phyloP scores from a whole-genome alignment of 164 flowering plant genomes.

The Kalanchoe fedtschenkoi region DNA sequence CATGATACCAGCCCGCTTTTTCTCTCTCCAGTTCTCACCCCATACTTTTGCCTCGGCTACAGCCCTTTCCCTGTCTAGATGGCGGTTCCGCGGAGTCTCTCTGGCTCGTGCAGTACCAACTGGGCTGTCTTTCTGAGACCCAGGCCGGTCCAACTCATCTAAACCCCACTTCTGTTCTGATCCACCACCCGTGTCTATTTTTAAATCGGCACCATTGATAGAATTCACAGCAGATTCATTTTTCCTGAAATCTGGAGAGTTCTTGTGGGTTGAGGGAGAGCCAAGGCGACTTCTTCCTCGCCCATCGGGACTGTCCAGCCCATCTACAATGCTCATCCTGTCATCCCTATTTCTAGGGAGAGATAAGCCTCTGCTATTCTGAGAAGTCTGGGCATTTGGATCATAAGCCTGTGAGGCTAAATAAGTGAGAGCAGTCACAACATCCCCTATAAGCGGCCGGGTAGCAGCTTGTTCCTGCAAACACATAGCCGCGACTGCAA shows the following conservation, averaged over 20 bases:
- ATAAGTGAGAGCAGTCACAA: constrained; percentile 84
- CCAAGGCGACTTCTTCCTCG: constrained; percentile 31
- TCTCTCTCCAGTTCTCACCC: constrained; percentile 91
- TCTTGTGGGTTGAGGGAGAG: constrained; percentile 28
- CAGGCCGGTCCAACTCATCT: constrained; percentile 52
- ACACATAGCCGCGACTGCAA: constrained; percentile 94
- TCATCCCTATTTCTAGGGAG: constrained; percentile 44
- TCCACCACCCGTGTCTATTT: constrained; percentile 48
- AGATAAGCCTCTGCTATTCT: constrained; percentile 36
- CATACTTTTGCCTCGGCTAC: constrained; percentile 85
- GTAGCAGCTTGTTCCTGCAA: constrained; percentile 95
- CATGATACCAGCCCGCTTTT: constrained; percentile 33
- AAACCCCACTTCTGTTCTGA: constrained; percentile 62
- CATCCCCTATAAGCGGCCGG: constrained; percentile 87
- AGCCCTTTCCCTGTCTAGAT: constrained; percentile 66
- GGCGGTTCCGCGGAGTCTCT: constrained; percentile 48
- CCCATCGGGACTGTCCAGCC: constrained; percentile 37
- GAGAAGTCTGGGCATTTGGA: constrained; percentile 40
- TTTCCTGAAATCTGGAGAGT: constrained; percentile 49
- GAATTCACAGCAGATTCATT: constrained; percentile 32
- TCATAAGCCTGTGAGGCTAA: constrained; percentile 83
- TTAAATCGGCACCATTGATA: constrained; percentile 30
- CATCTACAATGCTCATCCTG: constrained; percentile 28
- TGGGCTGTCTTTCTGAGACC: constrained; percentile 51
- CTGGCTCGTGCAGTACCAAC: constrained; percentile 34